phyloP scores from a whole-genome alignment of 169 alveolate genomes.

The Cryptosporidium parvum region DNA sequence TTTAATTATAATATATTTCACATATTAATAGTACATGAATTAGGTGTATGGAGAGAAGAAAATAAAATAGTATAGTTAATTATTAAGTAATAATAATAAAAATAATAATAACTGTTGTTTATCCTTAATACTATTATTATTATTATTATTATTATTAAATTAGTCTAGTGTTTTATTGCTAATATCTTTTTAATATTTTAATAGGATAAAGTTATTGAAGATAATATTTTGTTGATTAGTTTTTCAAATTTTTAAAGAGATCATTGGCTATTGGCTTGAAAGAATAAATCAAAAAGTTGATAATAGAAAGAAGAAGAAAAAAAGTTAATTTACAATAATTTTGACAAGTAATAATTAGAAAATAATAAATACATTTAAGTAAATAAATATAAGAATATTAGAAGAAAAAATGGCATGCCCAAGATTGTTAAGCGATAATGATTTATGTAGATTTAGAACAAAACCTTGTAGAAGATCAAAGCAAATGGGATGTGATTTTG shows the following conservation, averaged over 20 bases:
- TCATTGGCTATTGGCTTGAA: background rate
- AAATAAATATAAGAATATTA: background rate
- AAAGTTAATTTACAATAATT: background rate
- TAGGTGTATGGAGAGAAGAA: background rate
- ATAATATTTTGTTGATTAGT: slow-evolving; percentile 21
- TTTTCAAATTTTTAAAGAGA: slow-evolving; percentile 3
- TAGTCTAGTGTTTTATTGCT: slow-evolving; percentile 7
- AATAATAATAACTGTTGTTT: no score
- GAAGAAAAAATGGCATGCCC: slow-evolving; percentile 78
- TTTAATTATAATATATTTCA: background rate
- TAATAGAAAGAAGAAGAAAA: background rate
- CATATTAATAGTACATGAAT: background rate
- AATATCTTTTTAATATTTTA: background rate
- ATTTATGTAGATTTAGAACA: slow-evolving; percentile 88
- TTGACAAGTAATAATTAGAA: background rate
- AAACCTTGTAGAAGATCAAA: slow-evolving; percentile 84
- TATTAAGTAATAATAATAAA: background rate
- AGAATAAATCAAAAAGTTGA: background rate
- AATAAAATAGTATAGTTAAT: background rate
- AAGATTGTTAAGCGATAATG: slow-evolving; percentile 84
- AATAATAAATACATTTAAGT: background rate
- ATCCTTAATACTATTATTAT: no score
- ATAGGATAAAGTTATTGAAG: background rate
- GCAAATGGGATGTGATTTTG: slow-evolving; percentile 83
- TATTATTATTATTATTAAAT: background rate